These are phyloP conservation scores for Alternaria tenuissima DNA, from an alignment of 2,329 filamentous ascomycete genomes.

Conservation along the genomic window DNA sequence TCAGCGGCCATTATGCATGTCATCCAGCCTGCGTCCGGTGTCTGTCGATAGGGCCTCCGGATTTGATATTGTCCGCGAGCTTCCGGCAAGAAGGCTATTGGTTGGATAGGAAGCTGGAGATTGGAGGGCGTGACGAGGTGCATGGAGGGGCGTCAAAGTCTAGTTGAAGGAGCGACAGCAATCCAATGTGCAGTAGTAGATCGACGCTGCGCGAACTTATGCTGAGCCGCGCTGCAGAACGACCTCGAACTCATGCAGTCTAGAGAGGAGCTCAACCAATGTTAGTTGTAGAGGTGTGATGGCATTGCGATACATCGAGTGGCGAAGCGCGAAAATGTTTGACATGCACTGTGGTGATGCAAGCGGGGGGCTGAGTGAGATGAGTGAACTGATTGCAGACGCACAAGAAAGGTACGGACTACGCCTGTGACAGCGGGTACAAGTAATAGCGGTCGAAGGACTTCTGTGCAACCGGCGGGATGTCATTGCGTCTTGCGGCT, in stretches of 20 bases:
- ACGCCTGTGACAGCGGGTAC: neutral
- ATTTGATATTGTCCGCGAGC: neutral
- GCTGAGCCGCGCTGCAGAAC: constrained; percentile 16
- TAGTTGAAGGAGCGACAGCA: constrained; percentile 6
- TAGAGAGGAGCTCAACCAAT: neutral
- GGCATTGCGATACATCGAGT: neutral
- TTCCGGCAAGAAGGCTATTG: constrained; percentile 17
- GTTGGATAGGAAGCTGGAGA: neutral
- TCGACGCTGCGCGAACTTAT: constrained; percentile 22
- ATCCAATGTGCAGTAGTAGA: constrained; percentile 14
- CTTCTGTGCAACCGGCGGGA: neutral
- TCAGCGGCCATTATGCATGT: constrained; percentile 11
- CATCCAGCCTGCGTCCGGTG: constrained; percentile 28
- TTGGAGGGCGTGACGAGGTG: constrained; percentile 17
- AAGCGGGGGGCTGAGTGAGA: neutral
- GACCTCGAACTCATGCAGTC: neutral
- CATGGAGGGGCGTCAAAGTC: constrained; percentile 17
- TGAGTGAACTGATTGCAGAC: neutral
- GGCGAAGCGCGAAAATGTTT: neutral
- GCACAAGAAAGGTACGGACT: neutral
- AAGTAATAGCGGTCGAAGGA: neutral
- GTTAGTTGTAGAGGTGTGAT: neutral
- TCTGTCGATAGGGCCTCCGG: constrained; percentile 9
- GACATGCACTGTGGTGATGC: neutral
- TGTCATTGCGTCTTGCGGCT: neutral